Base-by-base conservation (phyloP, 257 asterid genomes). In the Echites panduratus region DNA sequence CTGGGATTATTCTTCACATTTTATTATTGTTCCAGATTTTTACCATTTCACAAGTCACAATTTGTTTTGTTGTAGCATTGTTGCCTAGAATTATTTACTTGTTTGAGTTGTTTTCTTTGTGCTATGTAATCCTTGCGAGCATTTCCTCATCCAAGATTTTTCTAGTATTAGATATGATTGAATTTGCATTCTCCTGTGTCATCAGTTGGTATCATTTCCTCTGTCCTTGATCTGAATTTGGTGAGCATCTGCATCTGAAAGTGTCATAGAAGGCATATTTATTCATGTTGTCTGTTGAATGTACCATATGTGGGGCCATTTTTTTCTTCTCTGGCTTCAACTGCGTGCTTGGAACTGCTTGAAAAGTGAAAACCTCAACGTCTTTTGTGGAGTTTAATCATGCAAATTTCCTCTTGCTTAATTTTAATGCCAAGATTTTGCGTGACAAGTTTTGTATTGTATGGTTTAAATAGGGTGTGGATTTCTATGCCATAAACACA, bases 401-500 rank as follows among this genome's bases (percentile, higher is more conserved):
- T 62, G 47, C 17, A 11, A 57, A 57, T 8, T 11, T 57, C 27
- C 16, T 4, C 16, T 11, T 57, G 29, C 0, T 57, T 24, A 57
- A 1, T 24, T 10, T 24, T 57, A 57, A 24, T 24, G 64, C 64
- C 64, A 24, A 19, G 16, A 57, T 66, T 32, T 68, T 78, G 29
- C 71, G 68, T 70, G 78, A 76, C 68, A 62, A 70, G 71, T 26
- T 26, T 64, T 44, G 0, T 72, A 43, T 64, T 76, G 57, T 19
- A 41, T 72, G 66, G 57, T 78, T 45, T 74, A 64, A 35, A 29
- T 80, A 95, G 99, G 98, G 99, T 82, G 98, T 95, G 79, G 98
- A 95, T 82, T 95, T 95, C 80, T 92, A 87, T 74, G 96, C 99
- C 73, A 70, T 95, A 79, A 95, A 92, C 85, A 95, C 99, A 22